Evolutionary conservation across 1,139 yeast species (phyloP).

Genomic region (Kodamaea derodonti): DNA sequence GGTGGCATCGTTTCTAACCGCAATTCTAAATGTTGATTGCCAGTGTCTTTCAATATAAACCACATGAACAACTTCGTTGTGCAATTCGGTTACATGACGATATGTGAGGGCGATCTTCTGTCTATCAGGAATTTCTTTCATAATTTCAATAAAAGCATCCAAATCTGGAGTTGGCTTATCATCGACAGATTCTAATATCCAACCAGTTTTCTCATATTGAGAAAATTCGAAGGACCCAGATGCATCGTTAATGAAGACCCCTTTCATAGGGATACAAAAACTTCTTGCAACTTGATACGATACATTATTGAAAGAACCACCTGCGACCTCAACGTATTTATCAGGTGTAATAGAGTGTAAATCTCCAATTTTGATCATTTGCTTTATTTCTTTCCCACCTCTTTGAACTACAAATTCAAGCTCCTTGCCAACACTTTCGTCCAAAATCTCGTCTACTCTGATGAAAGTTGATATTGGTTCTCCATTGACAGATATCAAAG

Average conservation of each 20-base stretch:
- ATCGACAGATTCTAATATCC: constrained; percentile 77
- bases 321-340: constrained; percentile 76
- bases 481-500: constrained; percentile 70
- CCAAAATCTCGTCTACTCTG: constrained; percentile 81
- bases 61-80: constrained; percentile 62
- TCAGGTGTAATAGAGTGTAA: constrained; percentile 80
- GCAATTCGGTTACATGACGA: constrained; percentile 79
- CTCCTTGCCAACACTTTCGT: constrained; percentile 59
- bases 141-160: constrained; percentile 72
- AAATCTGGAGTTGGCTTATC: constrained; percentile 69
- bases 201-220: constrained; percentile 53
- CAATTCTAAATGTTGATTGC: constrained; percentile 68
- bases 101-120: constrained; percentile 67
- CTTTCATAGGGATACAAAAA: constrained; percentile 78
- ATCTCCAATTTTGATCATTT: constrained; percentile 61
- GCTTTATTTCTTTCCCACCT: constrained; percentile 55
- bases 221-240: constrained; percentile 73
- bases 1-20: constrained; percentile 72
- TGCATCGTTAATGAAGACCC: constrained; percentile 78
- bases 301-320: constrained; percentile 80
- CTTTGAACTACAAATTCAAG: constrained; percentile 67
- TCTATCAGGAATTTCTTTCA: constrained; percentile 74
- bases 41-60: constrained; percentile 81
- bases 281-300: constrained; percentile 87
- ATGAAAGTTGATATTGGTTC: constrained; percentile 65